Conservation (phyloP, 768 basidiomycete species). For the Phaeotremella skinneri region DNA sequence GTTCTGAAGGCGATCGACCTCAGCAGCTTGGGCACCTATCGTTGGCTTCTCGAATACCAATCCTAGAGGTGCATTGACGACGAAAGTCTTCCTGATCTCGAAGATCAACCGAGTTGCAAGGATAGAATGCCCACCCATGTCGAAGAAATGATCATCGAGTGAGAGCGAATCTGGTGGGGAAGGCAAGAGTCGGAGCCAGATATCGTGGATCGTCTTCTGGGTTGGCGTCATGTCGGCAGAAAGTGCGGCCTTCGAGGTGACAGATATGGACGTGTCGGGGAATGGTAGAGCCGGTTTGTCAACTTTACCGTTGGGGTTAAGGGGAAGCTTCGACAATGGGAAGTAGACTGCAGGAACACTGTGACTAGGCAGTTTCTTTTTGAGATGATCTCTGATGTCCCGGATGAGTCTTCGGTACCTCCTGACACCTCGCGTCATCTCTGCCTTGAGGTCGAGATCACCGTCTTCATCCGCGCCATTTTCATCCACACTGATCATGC, state of each 20-base stretch:
- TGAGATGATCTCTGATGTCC: constrained; percentile 89
- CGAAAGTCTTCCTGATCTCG: constrained; percentile 88
- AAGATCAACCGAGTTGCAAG: constrained; percentile 95
- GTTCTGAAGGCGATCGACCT: constrained; percentile 71
- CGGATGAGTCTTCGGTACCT: constrained; percentile 85
- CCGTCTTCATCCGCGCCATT: constrained; percentile 54
- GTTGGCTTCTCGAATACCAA: constrained; percentile 90
- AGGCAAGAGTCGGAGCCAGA: constrained; percentile 81
- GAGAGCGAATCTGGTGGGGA: constrained; percentile 74
- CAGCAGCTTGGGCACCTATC: constrained; percentile 68
- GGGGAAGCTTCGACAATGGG: constrained; percentile 88
- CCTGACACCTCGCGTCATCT: constrained; percentile 70
- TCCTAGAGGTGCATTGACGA: constrained; percentile 84
- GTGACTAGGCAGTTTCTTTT: constrained; percentile 93
- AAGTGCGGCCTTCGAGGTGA: constrained; percentile 49
- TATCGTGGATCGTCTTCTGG: constrained; percentile 72
- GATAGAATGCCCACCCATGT: constrained; percentile 97
- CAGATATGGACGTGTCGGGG: constrained; percentile 83
- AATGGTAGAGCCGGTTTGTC: constrained; percentile 98
- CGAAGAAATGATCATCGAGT: constrained; percentile 92
- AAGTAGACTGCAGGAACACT: constrained; percentile 94
- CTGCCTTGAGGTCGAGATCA: constrained; percentile 60
- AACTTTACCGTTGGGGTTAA: constrained; percentile 98
- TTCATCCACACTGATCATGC: constrained; percentile 57
- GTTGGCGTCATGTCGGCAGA: constrained; percentile 62